phyloP scores from a whole-genome alignment of 768 basidiomycete genomes.

The Tricholoma terreum region DNA sequence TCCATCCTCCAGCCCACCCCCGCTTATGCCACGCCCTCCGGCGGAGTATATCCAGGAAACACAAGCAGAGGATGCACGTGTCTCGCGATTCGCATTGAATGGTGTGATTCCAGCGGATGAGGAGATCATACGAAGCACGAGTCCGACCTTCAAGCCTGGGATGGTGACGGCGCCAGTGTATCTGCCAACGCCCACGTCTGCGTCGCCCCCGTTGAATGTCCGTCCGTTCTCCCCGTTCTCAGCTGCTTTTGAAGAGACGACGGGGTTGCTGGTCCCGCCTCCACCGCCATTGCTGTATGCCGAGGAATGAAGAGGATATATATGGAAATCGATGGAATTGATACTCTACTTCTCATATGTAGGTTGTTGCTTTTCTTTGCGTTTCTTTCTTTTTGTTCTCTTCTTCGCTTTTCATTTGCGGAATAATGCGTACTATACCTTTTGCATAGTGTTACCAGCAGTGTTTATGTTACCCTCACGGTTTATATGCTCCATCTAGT shows the following conservation, averaged over 20 bases:
- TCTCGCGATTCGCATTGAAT: constrained; percentile 39
- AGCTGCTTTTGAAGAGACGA: constrained; percentile 30
- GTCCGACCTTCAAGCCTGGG: constrained; percentile 5
- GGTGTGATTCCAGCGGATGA: constrained; percentile 22
- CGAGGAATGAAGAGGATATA: constrained; percentile 19
- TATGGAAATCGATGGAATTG: neutral
- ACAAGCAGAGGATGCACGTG: constrained; percentile 65
- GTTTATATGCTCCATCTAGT: neutral
- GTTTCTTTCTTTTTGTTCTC: neutral
- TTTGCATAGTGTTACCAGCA: neutral
- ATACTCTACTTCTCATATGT: neutral
- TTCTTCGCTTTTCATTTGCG: neutral
- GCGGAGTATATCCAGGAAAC: constrained; percentile 81
- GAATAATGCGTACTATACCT: neutral
- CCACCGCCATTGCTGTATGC: constrained; percentile 34
- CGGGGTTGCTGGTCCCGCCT: constrained; percentile 23
- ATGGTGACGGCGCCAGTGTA: constrained; percentile 8
- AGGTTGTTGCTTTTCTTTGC: neutral
- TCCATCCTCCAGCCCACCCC: constrained; percentile 50
- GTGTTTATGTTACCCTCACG: neutral
- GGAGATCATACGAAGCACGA: constrained; percentile 11
- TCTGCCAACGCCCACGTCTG: neutral
- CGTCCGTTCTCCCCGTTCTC: constrained; percentile 50
- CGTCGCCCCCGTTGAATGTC: constrained; percentile 28
- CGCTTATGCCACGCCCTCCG: constrained; percentile 74